Percentiles rank a stretch among this genome's conserved stretches.
Evolutionary conservation across 2,329 filamentous ascomycete species (phyloP).

Genomic region (Scedosporium apiospermum): DNA sequence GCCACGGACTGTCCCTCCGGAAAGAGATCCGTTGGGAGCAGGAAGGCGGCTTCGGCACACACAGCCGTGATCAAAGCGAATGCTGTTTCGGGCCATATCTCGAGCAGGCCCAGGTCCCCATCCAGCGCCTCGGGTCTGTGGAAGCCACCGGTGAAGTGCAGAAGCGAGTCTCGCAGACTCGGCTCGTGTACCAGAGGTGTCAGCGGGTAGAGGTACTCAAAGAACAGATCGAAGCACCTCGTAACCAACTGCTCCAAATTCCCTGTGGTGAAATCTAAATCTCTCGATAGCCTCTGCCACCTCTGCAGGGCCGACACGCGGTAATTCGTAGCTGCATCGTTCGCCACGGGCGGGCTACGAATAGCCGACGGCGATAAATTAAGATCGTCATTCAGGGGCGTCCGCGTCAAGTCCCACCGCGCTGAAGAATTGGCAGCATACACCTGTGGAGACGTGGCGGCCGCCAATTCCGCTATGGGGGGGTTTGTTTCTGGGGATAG

Average conservation of each 20-base stretch:
- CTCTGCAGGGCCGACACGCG: constrained; percentile 16
- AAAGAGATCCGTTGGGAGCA: constrained; percentile 28
- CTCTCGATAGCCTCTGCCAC: constrained; percentile 18
- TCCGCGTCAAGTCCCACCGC: constrained; percentile 12
- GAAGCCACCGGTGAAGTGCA: constrained; percentile 16
- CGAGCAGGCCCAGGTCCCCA: constrained; percentile 11
- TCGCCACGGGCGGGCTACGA: constrained; percentile 11
- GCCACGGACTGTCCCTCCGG: constrained; percentile 26
- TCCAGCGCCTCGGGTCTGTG: background rate
- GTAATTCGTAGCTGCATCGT: background rate
- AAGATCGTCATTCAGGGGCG: constrained; percentile 10
- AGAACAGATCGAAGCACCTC: constrained; percentile 29
- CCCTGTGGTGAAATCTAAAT: constrained; percentile 15
- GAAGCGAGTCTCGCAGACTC: constrained; percentile 25
- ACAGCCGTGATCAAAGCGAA: constrained; percentile 34
- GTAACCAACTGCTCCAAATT: constrained; percentile 18
- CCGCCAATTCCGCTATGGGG: background rate
- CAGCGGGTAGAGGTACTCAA: constrained; percentile 31
- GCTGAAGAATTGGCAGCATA: background rate
- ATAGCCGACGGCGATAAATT: constrained; percentile 15
- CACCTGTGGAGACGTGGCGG: background rate
- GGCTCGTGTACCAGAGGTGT: constrained; percentile 31
- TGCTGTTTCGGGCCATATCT: constrained; percentile 24
- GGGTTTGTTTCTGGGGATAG: background rate
- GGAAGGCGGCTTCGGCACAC: constrained; percentile 29